Base-by-base conservation (phyloP, 1,284 basidiomycete genomes). In the Cerrena zonata region DNA sequence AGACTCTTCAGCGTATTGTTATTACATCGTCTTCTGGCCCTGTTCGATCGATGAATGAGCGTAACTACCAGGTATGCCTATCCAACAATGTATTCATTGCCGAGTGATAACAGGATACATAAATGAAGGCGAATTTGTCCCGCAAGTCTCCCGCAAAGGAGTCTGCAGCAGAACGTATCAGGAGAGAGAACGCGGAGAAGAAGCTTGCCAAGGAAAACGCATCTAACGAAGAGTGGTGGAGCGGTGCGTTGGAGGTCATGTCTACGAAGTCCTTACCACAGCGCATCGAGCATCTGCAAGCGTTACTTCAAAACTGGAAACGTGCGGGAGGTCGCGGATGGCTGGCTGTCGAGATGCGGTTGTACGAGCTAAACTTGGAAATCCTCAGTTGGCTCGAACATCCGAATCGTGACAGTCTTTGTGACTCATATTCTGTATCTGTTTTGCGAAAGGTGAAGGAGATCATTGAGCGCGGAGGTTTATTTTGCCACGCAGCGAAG, bases 311-410 rank as follows among this genome's bases (percentile, higher is more conserved):
- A 43, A 79, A 72, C 67, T 73, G 70, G 55, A 69, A 11, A 13
- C 55, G 70, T 30, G 65, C 65, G 10, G 58, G 59, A 5, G 18
- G 27, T 12, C 72, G 76, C 27, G 69, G 70, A 0, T 67, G 68
- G 55, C 65, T 82, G n/a, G 65, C 67, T 0, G 64, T 72, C 2
- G 82, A 85, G 60, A 68, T 80, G 45, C 66, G 67, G 2, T 60
- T 84, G 2, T 85, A 74, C 59, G 67, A 67, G 1, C 57, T 86
- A 27, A 70, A 86, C 53, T 69, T 83, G 2, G 67, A 76, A 48
- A 65, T 85, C 27, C 58, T 60, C 36, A 56, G 60, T 30, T 87
- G 84, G 84, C 71, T 79, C 38, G 69, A 69, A 22, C 70, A 78
- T 47, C 49, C 67, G 2, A 58, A 67, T 4, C 66, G 59, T 3